These are phyloP conservation scores for Aureobasidium sp. DNA, from an alignment of 2,329 filamentous ascomycete species.

Conservation along the genomic window DNA sequence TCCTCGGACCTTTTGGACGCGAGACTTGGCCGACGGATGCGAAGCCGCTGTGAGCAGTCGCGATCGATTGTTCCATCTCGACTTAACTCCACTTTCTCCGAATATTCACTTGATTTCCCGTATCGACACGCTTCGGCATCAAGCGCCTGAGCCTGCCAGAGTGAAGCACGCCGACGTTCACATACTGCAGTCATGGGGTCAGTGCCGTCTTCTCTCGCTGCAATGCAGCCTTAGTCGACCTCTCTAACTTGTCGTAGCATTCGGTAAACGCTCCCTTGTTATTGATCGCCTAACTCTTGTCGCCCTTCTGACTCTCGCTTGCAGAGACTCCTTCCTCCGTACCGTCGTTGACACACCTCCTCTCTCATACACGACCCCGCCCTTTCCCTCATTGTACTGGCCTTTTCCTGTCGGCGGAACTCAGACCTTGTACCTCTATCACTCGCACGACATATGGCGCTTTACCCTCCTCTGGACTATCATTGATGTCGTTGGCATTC, in stretches of 20 bases:
- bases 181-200: background rate
- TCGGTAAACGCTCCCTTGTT: background rate
- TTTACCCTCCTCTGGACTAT: constrained; percentile 85
- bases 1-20: background rate
- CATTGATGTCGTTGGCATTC: constrained; percentile 68
- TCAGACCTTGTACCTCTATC: constrained; percentile 61
- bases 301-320: background rate
- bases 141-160: background rate
- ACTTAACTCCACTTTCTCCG: background rate
- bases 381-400: constrained; percentile 79
- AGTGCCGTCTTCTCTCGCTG: background rate
- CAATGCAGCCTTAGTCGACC: background rate
- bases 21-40: background rate
- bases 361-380: constrained; percentile 58
- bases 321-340: constrained; percentile 33
- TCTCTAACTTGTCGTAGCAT: constrained; percentile 3
- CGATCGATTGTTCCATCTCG: background rate
- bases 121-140: background rate
- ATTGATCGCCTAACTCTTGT: background rate
- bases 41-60: background rate
- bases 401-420: constrained; percentile 52
- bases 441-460: constrained; percentile 71
- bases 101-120: background rate
- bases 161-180: background rate
- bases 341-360: constrained; percentile 42